Conservation (phyloP, 2,329 filamentous ascomycete genomes). For the Cladophialophora chaetospira region DNA sequence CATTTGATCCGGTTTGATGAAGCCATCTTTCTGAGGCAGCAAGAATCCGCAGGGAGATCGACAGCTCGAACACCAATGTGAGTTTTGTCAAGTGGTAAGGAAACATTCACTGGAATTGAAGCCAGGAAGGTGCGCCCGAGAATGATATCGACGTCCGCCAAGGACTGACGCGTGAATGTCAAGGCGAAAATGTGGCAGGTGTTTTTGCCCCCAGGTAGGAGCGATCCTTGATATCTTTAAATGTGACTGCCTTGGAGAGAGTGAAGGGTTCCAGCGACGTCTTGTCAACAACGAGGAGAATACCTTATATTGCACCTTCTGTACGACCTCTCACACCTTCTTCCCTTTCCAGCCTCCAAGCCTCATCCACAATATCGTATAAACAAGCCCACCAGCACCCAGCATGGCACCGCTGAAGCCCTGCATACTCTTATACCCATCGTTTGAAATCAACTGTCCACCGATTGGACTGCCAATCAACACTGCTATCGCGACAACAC, state of each 20-base stretch:
- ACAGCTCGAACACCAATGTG: no score
- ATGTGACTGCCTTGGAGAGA: no score
- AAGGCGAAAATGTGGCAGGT: neutral
- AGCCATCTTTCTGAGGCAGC: neutral
- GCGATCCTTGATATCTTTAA: no score
- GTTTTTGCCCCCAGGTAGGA: neutral
- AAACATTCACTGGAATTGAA: no score
- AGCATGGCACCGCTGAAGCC: constrained; percentile 64
- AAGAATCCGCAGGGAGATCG: no score
- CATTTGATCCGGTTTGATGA: neutral
- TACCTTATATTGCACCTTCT: no score
- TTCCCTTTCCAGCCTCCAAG: constrained; percentile 36
- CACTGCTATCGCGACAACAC: constrained; percentile 64
- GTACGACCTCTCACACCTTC: constrained; percentile 21
- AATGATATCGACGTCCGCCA: neutral
- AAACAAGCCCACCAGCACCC: constrained; percentile 43
- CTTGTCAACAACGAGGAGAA: no score
- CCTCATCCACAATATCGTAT: constrained; percentile 40
- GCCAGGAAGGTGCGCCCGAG: neutral
- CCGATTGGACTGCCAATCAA: constrained; percentile 69
- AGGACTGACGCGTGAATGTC: neutral
- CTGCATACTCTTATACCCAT: constrained; percentile 60
- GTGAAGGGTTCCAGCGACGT: no score
- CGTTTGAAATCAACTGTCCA: constrained; percentile 59
- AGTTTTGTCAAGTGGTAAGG: no score